These are phyloP conservation scores for Pisolithus sp. DNA, from an alignment of 768 basidiomycete genomes.

Conservation along the genomic window DNA sequence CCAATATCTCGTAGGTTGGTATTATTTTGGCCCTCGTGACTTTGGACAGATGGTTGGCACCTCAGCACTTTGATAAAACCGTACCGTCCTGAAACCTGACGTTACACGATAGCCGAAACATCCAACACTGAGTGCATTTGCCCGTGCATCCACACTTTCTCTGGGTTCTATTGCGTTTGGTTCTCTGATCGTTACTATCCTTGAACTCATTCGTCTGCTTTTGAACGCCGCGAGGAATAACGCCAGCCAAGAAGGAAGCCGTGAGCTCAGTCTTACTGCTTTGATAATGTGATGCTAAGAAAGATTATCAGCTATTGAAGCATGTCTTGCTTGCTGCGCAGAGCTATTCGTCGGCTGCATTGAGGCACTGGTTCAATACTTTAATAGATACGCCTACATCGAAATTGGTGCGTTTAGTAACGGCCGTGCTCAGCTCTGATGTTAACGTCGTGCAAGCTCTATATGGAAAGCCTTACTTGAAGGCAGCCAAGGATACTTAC, in stretches of 20 bases:
- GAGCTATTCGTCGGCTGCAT: conserved; percentile 72
- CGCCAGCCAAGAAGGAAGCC: conserved; percentile 57
- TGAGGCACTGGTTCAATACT: conserved; percentile 64
- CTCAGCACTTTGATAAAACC: neutral
- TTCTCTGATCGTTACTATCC: conserved; percentile 72
- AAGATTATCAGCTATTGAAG: conserved; percentile 52
- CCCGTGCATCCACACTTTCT: conserved; percentile 69
- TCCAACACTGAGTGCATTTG: conserved; percentile 64
- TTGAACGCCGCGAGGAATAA: conserved; percentile 53
- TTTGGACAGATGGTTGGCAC: conserved; percentile 54
- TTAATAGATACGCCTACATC: conserved; percentile 83
- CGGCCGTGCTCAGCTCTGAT: neutral
- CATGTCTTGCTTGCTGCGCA: conserved; percentile 72
- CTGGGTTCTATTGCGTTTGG: conserved; percentile 85
- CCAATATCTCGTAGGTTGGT: conserved; percentile 39
- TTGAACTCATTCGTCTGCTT: conserved; percentile 62
- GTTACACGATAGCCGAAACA: conserved; percentile 49
- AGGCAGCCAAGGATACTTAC: conserved; percentile 83
- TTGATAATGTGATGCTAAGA: neutral
- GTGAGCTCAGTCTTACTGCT: conserved; percentile 34
- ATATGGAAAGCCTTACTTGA: conserved; percentile 79
- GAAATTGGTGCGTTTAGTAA: conserved; percentile 53
- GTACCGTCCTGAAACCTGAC: neutral
- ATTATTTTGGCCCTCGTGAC: conserved; percentile 75
- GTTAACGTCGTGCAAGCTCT: conserved; percentile 39